Evolutionary conservation across 2,329 filamentous ascomycete genomes (phyloP).

Genomic region (Monilinia fructigena): DNA sequence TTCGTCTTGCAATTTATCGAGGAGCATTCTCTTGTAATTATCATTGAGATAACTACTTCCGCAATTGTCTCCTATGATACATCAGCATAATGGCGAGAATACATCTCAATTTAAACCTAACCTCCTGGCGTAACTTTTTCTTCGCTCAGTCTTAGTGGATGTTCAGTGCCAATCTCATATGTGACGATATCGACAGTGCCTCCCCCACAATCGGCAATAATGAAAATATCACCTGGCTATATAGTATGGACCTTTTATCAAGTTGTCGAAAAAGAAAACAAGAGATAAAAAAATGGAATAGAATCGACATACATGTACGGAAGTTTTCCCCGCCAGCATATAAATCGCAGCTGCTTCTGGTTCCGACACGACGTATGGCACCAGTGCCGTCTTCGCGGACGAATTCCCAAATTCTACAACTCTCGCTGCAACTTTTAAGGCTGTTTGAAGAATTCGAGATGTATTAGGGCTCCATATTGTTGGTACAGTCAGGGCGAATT

Average conservation of each 20-base stretch:
- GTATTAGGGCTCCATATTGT: constrained; percentile 24
- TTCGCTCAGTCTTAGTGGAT: constrained; percentile 31
- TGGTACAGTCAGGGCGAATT: constrained; percentile 27
- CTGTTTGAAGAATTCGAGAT: constrained; percentile 24
- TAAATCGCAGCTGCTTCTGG: constrained; percentile 37
- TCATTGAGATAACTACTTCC: constrained; percentile 28
- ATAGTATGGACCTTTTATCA: background rate
- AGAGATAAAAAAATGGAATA: background rate
- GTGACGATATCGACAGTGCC: constrained; percentile 36
- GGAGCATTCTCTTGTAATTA: constrained; percentile 12
- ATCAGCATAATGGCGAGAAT: background rate
- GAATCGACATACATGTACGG: constrained; percentile 7
- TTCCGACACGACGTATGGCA: constrained; percentile 35
- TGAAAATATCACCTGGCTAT: constrained; percentile 32
- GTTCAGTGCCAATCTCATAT: constrained; percentile 30
- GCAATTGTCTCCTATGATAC: constrained; percentile 23
- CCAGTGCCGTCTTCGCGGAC: background rate
- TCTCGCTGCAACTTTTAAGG: constrained; percentile 12
- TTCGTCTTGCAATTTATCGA: constrained; percentile 14
- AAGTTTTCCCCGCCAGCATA: constrained; percentile 26
- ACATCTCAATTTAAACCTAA: background rate
- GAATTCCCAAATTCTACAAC: constrained; percentile 23
- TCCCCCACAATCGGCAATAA: constrained; percentile 35
- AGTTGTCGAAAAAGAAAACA: background rate
- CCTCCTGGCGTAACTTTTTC: constrained; percentile 28